Evolutionary conservation across 2,329 filamentous ascomycete genomes (phyloP), one percentile per base, ranked within the genome.

Genomic region (Ophiostoma sp.): DNA sequence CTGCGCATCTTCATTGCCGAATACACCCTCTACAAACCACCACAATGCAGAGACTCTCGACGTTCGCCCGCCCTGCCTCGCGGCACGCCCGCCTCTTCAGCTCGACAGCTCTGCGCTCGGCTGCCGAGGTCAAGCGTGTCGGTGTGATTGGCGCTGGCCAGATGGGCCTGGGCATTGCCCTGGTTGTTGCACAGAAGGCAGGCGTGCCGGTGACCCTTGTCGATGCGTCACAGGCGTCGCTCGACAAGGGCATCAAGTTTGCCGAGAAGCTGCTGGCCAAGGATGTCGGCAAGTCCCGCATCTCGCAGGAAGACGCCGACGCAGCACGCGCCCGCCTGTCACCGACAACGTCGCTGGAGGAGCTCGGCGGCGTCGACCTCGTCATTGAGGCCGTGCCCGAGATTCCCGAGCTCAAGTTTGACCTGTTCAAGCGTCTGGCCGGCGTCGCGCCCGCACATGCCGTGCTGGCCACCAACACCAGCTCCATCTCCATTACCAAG

Each of bases 321-420:
- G 84, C 88, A 67, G 87, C 90, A 36, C 89, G 91, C 36, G 86
- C 86, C 13, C 87, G 90, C 39, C 83, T 99, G 72, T 85, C 81
- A 0, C 81, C 91, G 10, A 89, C 87, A 68, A 93, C 91, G 20
- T 87, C 87, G 23, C 86, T 98, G 75, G 90, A 93, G 65, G 86
- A 90, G 71, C 87, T 98, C 31, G 87, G 87, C 35, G 86, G 89
- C n/a, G 91, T 93, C 48, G 95, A 99, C 82, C 97, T 99, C 79
- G 90, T 99, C 70, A 98, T 99, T 77, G 95, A 99, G 83, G 95
- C 95, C 20, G 93, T 99, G 10, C 95, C 95, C 48, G 94, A 97
- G 83, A 94, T 97, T 70, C 89, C 91, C 57, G 84, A 89, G 68
- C 86, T 99, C 73, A 99, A 99, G 81, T 88, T 89, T 74, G 88